Evolutionary conservation across 2,329 filamentous ascomycete genomes (phyloP), one percentile per base, ranked within the genome.

Genomic region (Cercospora sp.): DNA sequence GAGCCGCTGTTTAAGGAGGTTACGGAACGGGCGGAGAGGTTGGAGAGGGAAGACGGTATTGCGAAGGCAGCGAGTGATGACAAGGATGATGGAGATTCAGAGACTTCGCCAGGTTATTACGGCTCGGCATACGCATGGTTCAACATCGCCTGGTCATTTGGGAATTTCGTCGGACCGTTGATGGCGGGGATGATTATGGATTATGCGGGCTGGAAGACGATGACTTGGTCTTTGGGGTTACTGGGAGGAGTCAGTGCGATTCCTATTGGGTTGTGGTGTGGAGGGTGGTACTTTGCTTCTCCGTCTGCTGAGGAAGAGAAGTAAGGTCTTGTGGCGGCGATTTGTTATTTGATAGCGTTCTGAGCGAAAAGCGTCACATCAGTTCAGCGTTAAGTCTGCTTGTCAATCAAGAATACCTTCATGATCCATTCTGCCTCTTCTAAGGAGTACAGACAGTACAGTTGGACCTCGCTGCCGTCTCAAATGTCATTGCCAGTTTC

Each of bases 51-150:
- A 8, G 69, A 72, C 21, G 26, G 16, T 45, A 8, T 40, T 40
- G 37, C 37, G 13, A 40, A 40, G 5, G 37, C 34, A 40, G 34
- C 34, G 34, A 37, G 12, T 37, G 34, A 13, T 6, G 34, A 37
- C 34, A 45, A 45, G 1, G 18, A n/a, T n/a, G n/a, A n/a, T 18
- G 37, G 8, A n/a, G 1, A n/a, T 51, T 30, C 16, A 5, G 26
- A 55, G 21, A 16, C 21, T 3, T 55, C 18, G 1, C 1, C 55
- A 8, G 18, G 61, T 21, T 63, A 63, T 5, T 74, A 73, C 30
- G 87, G 86, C 13, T 85, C 88, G 71, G 86, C 86, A 0, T 89
- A 89, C 74, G 86, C 70, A 7, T 60, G 75, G 45, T 75, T 76
- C 45, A 75, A 75, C 37, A 69, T 74, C 26, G 73, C 72, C 0